These are phyloP conservation scores for Leccinum ochraceum DNA, from an alignment of 768 basidiomycete species.

Conservation along the genomic window DNA sequence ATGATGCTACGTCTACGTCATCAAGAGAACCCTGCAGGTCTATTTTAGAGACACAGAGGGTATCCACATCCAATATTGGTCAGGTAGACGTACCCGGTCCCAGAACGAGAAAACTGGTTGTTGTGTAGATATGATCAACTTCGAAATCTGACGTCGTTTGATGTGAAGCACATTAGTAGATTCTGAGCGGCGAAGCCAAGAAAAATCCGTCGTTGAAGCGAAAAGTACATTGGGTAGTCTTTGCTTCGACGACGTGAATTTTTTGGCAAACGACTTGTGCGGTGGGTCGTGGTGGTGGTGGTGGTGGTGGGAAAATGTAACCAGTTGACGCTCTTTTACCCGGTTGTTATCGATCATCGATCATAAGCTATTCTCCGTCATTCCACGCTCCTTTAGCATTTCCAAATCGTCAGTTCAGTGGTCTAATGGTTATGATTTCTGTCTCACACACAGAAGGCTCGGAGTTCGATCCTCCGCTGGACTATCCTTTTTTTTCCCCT, in stretches of 20 bases:
- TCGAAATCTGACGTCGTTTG: background rate
- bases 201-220: background rate
- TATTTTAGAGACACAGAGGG: background rate
- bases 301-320: too few relatives aligned
- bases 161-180: background rate
- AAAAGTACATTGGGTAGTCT: background rate
- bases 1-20: too few relatives aligned
- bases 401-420: slow-evolving; percentile 29
- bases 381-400: background rate
- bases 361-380: background rate
- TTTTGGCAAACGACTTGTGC: too few relatives aligned
- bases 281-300: too few relatives aligned
- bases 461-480: slow-evolving; percentile 39
- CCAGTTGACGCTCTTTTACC: too few relatives aligned
- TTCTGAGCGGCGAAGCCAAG: background rate
- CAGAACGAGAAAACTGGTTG: background rate
- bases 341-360: too few relatives aligned
- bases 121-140: background rate
- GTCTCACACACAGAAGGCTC: slow-evolving; percentile 41
- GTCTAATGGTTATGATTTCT: slow-evolving; percentile 42
- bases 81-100: background rate
- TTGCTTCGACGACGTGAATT: too few relatives aligned
- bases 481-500: slow-evolving; percentile 25
- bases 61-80: background rate
- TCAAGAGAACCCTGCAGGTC: too few relatives aligned